Percentiles rank a stretch among this genome's conserved stretches.
These are phyloP conservation scores for Penicillium pulvis DNA, from an alignment of 495 filamentous ascomycete species.

Conservation along the genomic window DNA sequence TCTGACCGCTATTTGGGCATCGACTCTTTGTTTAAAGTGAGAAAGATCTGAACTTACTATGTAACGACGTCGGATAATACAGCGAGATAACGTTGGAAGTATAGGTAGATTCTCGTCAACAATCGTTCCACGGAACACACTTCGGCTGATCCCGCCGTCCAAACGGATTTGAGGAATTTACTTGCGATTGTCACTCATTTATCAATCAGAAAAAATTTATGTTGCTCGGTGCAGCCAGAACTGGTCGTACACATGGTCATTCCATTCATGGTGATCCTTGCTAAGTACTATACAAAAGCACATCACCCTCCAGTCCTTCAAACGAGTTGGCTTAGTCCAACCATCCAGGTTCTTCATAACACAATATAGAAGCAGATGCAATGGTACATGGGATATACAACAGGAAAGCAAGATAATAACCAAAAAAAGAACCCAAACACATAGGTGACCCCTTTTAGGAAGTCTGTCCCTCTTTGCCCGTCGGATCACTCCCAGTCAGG, in stretches of 20 bases:
- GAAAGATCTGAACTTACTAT: no score
- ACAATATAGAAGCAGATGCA: slow-evolving; percentile 15
- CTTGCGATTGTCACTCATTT: neutral
- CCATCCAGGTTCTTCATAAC: slow-evolving; percentile 12
- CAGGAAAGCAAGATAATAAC: neutral
- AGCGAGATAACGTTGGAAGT: neutral
- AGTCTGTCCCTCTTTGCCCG: neutral
- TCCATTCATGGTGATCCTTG: slow-evolving; percentile 20
- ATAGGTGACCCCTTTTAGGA: neutral
- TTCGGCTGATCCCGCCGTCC: slow-evolving; percentile 16
- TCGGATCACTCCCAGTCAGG: neutral
- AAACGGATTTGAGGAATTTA: neutral
- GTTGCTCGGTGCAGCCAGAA: slow-evolving; percentile 12
- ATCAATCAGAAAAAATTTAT: slow-evolving; percentile 2
- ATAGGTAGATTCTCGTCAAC: neutral
- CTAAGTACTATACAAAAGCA: slow-evolving; percentile 19
- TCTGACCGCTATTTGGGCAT: neutral
- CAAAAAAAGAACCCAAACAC: neutral
- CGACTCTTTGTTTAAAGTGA: neutral
- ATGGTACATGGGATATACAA: slow-evolving; percentile 26
- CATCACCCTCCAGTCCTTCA: neutral
- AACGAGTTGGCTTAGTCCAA: neutral
- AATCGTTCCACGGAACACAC: slow-evolving; percentile 24
- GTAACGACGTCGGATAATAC: no score
- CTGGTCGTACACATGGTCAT: slow-evolving; percentile 18